Percentiles rank a stretch among this genome's conserved stretches.
These are phyloP conservation scores for Podaxis carcinomalis DNA, from an alignment of 768 basidiomycete genomes.

Conservation along the genomic window DNA sequence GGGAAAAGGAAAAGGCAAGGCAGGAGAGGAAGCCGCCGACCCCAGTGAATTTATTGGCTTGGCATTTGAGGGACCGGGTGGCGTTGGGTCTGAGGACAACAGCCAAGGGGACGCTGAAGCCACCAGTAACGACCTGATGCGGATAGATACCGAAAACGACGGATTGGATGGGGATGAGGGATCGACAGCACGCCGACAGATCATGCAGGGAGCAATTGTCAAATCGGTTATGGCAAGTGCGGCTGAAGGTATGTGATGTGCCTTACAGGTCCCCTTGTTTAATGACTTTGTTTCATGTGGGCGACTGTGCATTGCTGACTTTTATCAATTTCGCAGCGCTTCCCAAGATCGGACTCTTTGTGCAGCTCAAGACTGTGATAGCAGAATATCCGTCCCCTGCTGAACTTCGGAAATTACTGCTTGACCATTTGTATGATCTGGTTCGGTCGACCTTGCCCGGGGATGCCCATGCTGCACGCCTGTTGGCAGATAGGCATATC, in stretches of 20 bases:
- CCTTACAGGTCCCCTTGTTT: slow-evolving; percentile 1
- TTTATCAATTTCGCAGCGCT: slow-evolving; percentile 29
- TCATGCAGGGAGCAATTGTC: slow-evolving; percentile 79
- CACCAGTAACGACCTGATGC: slow-evolving; percentile 22
- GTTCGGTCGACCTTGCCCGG: slow-evolving; percentile 27
- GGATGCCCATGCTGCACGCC: slow-evolving; percentile 31
- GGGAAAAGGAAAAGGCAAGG: slow-evolving; percentile 25
- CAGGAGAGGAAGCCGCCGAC: slow-evolving; percentile 19
- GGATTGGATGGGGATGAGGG: slow-evolving; percentile 42
- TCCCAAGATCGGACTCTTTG: slow-evolving; percentile 38
- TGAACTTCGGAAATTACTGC: slow-evolving; percentile 29
- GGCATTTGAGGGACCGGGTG: not conserved
- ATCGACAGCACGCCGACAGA: slow-evolving; percentile 55
- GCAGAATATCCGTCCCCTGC: slow-evolving; percentile 31
- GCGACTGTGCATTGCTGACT: slow-evolving; percentile 1
- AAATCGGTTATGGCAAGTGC: slow-evolving; percentile 74
- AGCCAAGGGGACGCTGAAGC: slow-evolving; percentile 22
- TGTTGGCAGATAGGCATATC: slow-evolving; percentile 32
- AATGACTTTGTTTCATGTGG: not conserved
- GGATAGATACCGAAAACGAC: slow-evolving; percentile 34
- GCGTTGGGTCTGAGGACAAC: slow-evolving; percentile 16
- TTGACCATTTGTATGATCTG: slow-evolving; percentile 36
- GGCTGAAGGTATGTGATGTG: slow-evolving; percentile 51
- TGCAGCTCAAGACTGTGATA: slow-evolving; percentile 32
- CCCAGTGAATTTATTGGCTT: slow-evolving; percentile 19